Evolutionary conservation across 1,139 yeast species (phyloP).

Genomic region (Candida tetrigidarum): DNA sequence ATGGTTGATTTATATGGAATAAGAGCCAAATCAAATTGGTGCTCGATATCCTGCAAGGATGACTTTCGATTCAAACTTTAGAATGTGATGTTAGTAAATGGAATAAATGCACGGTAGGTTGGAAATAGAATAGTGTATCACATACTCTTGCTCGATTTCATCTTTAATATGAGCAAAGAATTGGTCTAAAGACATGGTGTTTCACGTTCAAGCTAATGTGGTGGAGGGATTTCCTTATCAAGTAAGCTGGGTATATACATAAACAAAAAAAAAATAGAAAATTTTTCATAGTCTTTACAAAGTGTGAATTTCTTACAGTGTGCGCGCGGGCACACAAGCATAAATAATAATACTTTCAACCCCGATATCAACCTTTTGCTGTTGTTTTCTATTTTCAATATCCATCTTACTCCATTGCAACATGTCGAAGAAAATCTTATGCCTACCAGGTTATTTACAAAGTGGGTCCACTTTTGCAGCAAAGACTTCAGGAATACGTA

Average conservation of each 20-base stretch:
- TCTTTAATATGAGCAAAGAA: constrained; percentile 16
- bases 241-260: not conserved
- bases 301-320: too few relatives aligned
- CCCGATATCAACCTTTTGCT: too few relatives aligned
- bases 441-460: constrained; percentile 57
- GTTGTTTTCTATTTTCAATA: too few relatives aligned
- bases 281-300: constrained; percentile 1
- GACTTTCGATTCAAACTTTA: constrained; percentile 15
- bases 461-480: constrained; percentile 76
- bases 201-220: too few relatives aligned
- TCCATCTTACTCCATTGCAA: too few relatives aligned
- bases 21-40: constrained; percentile 17
- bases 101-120: too few relatives aligned
- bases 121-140: too few relatives aligned
- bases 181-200: constrained; percentile 14
- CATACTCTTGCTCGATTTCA: constrained; percentile 20
- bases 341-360: too few relatives aligned
- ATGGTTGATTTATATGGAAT: constrained; percentile 15
- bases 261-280: not conserved
- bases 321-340: too few relatives aligned
- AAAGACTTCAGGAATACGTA: constrained; percentile 79
- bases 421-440: constrained; percentile 26
- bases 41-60: constrained; percentile 19
- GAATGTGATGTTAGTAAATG: constrained; percentile 9
- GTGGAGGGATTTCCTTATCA: constrained; percentile 5